Percentiles rank a stretch among this genome's conserved stretches.
These are phyloP conservation scores for Gaertneriomyces semiglobifer DNA, from an alignment of 192 early-diverging fungal species.

Conservation along the genomic window DNA sequence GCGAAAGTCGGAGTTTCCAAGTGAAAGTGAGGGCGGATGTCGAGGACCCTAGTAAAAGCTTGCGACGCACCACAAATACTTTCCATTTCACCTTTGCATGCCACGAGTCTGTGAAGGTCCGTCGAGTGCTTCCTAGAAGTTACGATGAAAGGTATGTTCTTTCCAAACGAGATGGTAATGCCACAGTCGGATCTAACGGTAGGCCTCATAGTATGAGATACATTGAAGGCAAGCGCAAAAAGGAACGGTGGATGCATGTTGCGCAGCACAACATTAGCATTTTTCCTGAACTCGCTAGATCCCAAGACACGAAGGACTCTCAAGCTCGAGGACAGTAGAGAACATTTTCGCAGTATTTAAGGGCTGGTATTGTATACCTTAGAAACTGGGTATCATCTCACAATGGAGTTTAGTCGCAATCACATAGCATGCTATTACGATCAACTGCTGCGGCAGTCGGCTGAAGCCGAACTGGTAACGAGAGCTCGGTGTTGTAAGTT, in stretches of 20 bases:
- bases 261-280: background rate
- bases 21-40: slow-evolving; percentile 73
- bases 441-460: too few species aligned
- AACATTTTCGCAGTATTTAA: too few species aligned
- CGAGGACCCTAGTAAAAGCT: slow-evolving; percentile 58
- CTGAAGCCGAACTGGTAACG: too few species aligned
- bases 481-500: too few species aligned
- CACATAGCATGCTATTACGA: too few species aligned
- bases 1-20: slow-evolving; percentile 54
- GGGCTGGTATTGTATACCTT: too few species aligned
- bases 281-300: too few species aligned
- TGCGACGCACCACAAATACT: slow-evolving; percentile 72
- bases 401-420: too few species aligned
- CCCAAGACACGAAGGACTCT: too few species aligned
- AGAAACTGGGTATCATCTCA: too few species aligned
- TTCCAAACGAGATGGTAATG: background rate
- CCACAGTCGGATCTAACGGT: background rate
- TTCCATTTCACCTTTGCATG: slow-evolving; percentile 81
- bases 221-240: slow-evolving; percentile 66
- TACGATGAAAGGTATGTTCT: slow-evolving; percentile 62
- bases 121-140: slow-evolving; percentile 68
- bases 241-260: slow-evolving; percentile 5
- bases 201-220: slow-evolving; percentile 56
- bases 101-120: slow-evolving; percentile 28
- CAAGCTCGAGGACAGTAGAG: too few species aligned